Evolutionary conservation across 768 basidiomycete genomes (phyloP).

Genomic region (Xerocomellus chrysenteron): DNA sequence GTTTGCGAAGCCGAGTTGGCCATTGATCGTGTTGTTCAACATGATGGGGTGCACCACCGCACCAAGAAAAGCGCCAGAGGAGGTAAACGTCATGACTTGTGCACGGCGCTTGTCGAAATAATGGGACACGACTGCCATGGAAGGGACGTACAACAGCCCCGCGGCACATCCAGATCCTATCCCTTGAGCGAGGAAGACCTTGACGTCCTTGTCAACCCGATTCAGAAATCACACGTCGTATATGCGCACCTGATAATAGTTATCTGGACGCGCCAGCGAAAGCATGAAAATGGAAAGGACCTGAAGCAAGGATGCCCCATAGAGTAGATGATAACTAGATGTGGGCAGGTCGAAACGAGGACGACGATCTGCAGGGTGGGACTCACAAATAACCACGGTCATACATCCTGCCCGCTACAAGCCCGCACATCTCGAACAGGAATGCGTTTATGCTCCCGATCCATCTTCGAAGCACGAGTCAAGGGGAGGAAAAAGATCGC

Average conservation of each 20-base stretch:
- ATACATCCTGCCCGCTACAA: slow-evolving; percentile 47
- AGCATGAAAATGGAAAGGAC: slow-evolving; percentile 44
- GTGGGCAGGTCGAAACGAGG: slow-evolving; percentile 2
- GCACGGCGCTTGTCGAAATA: too few relatives aligned
- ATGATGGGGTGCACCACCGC: slow-evolving; percentile 14
- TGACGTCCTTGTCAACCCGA: background rate
- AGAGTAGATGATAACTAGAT: slow-evolving; percentile 24
- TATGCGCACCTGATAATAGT: slow-evolving; percentile 41
- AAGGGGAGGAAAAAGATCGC: background rate
- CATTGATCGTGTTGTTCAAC: too few relatives aligned
- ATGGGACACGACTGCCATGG: too few relatives aligned
- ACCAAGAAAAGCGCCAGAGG: slow-evolving; percentile 57
- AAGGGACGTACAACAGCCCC: too few relatives aligned
- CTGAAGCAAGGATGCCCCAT: slow-evolving; percentile 29
- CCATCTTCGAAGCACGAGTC: slow-evolving; percentile 27
- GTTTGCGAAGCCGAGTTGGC: too few relatives aligned
- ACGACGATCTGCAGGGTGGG: background rate
- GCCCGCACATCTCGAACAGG: slow-evolving; percentile 43
- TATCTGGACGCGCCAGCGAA: slow-evolving; percentile 41
- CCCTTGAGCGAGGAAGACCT: slow-evolving; percentile 56
- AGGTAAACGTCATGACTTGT: slow-evolving; percentile 46
- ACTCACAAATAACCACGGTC: slow-evolving; percentile 54
- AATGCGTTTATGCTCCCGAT: slow-evolving; percentile 53
- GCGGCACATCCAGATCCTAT: slow-evolving; percentile 15
- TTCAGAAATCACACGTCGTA: background rate